phyloP scores from a whole-genome alignment of 225 moss, liverwort and hornwort species.

The Polytrichum commune region DNA sequence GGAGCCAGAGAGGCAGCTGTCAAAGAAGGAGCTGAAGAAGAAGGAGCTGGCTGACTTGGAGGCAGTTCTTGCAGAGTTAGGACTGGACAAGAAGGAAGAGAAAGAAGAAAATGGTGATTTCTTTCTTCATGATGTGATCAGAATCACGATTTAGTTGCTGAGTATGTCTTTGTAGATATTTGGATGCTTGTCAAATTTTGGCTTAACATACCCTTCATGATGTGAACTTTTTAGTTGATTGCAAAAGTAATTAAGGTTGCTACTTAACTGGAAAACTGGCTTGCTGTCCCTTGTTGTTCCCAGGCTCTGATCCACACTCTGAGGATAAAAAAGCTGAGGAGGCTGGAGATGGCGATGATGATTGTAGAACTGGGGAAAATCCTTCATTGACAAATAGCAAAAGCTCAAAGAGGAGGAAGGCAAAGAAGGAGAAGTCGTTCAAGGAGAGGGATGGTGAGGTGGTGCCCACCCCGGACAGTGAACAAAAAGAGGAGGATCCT shows the following conservation, averaged over 20 bases:
- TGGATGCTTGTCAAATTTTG: not conserved
- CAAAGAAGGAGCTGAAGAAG: conserved; percentile 67
- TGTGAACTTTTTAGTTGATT: no score
- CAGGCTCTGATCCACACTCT: conserved; percentile 35
- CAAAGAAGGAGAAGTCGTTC: conserved; percentile 68
- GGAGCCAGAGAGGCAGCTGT: conserved; percentile 68
- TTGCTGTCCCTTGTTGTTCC: conserved; percentile 4
- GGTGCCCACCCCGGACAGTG: conserved; percentile 35
- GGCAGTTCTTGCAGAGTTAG: conserved; percentile 53
- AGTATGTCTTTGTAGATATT: not conserved
- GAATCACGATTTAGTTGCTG: no score
- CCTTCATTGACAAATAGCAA: conserved; percentile 49
- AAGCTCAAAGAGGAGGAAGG: conserved; percentile 62
- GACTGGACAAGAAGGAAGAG: conserved; percentile 38
- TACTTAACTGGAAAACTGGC: no score
- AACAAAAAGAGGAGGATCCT: conserved; percentile 47
- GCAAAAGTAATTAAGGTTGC: not conserved
- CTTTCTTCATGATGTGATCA: not conserved
- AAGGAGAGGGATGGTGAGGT: conserved; percentile 65
- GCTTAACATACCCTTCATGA: no score
- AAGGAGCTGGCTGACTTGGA: conserved; percentile 62
- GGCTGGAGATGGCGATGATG: conserved; percentile 36
- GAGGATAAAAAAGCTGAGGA: conserved; percentile 55
- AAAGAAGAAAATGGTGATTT: conserved; percentile 46
- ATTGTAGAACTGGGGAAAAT: conserved; percentile 34